Percentiles rank a stretch among this genome's conserved stretches.
phyloP scores from a whole-genome alignment of 73 alveolate species.

The Tetrahymena borealis region DNA sequence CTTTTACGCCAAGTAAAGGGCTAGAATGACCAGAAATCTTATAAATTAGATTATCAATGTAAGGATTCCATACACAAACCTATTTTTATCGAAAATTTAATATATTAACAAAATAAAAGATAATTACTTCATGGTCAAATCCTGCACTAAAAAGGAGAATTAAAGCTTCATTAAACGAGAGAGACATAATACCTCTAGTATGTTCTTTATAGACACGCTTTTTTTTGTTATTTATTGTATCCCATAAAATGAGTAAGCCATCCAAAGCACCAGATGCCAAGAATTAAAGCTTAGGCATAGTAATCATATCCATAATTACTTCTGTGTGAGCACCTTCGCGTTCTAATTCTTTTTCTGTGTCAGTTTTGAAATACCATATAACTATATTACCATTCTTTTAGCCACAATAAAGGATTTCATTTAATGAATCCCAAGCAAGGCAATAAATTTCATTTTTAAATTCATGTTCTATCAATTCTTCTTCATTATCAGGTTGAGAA shows the following conservation, averaged over 20 bases:
- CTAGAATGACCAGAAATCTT: slow-evolving; percentile 68
- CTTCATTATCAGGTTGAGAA: slow-evolving; percentile 39
- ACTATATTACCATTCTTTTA: slow-evolving; percentile 65
- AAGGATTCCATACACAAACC: slow-evolving; percentile 79
- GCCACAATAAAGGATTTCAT: slow-evolving; percentile 66
- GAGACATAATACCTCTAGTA: slow-evolving; percentile 66
- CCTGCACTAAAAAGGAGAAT: slow-evolving; percentile 75
- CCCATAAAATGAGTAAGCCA: slow-evolving; percentile 68
- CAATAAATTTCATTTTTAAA: slow-evolving; percentile 59
- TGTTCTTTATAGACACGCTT: slow-evolving; percentile 67
- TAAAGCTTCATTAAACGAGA: slow-evolving; percentile 63
- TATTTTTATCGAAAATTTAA: background rate
- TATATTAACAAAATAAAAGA: background rate
- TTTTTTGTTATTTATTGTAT: slow-evolving; percentile 56
- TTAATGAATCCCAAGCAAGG: slow-evolving; percentile 73
- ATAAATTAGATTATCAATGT: slow-evolving; percentile 59
- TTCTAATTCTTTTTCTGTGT: slow-evolving; percentile 44
- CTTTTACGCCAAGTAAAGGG: slow-evolving; percentile 58
- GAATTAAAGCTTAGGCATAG: slow-evolving; percentile 69
- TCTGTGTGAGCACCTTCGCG: slow-evolving; percentile 62
- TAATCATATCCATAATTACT: slow-evolving; percentile 69
- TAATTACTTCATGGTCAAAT: slow-evolving; percentile 66
- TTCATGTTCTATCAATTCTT: slow-evolving; percentile 51
- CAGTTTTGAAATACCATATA: slow-evolving; percentile 68
- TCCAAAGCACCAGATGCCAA: slow-evolving; percentile 70